A percentile compares a stretch with the other conserved stretches of the same genome.
phyloP scores from a whole-genome alignment of 2,329 filamentous ascomycete genomes.

The Periconia macrospinosa region DNA sequence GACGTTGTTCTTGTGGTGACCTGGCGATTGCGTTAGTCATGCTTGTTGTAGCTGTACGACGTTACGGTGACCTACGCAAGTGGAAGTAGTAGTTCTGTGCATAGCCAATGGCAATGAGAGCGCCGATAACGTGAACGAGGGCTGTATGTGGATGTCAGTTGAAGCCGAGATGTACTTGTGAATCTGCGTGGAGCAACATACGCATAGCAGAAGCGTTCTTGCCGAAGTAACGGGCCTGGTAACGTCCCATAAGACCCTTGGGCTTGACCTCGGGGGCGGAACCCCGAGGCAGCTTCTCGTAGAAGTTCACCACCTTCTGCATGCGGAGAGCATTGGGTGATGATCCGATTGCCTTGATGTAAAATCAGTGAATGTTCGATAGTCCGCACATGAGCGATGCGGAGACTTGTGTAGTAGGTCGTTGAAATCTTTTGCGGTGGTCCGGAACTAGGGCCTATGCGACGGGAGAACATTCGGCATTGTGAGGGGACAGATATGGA shows the following conservation, averaged over 20 bases:
- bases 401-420: neutral
- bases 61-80: constrained; percentile 70
- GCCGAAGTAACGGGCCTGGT: constrained; percentile 87
- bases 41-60: neutral
- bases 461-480: constrained; percentile 9
- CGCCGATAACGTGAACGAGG: constrained; percentile 80
- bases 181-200: constrained; percentile 58
- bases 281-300: constrained; percentile 96
- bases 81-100: constrained; percentile 99
- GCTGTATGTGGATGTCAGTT: constrained; percentile 57
- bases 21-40: constrained; percentile 52
- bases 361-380: constrained; percentile 19
- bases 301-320: constrained; percentile 97
- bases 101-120: constrained; percentile 82
- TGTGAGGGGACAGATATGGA: constrained; percentile 10
- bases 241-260: constrained; percentile 81
- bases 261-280: constrained; percentile 80
- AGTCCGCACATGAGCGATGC: constrained; percentile 1
- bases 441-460: constrained; percentile 9
- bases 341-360: constrained; percentile 80
- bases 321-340: constrained; percentile 96
- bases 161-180: constrained; percentile 1
- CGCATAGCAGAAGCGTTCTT: constrained; percentile 87
- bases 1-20: constrained; percentile 99
- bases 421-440: constrained; percentile 20